Evolutionary conservation across 805 yeast species (phyloP).

Genomic region (Starmera dryadoides): DNA sequence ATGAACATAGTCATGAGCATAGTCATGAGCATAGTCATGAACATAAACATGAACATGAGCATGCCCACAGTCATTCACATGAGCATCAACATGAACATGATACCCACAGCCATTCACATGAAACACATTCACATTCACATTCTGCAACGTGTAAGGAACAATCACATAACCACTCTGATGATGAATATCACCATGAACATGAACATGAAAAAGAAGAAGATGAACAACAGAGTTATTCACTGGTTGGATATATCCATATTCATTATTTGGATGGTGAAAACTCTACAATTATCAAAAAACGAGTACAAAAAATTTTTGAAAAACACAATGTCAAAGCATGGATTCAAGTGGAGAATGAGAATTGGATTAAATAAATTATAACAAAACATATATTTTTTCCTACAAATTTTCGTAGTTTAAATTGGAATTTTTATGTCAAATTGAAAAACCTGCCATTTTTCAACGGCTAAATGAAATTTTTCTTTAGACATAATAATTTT

Average conservation of each 20-base stretch:
- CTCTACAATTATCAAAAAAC: slow-evolving; percentile 48
- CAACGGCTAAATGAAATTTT: no score
- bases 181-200: slow-evolving; percentile 28
- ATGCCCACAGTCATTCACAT: slow-evolving; percentile 28
- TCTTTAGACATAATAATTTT: no score
- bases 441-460: no score
- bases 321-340: slow-evolving; percentile 43
- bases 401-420: no score
- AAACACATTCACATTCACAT: slow-evolving; percentile 1
- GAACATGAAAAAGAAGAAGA: neutral
- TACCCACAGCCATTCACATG: neutral
- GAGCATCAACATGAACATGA: neutral
- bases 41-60: slow-evolving; percentile 30
- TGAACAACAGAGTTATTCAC: slow-evolving; percentile 15
- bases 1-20: slow-evolving; percentile 19
- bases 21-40: slow-evolving; percentile 3
- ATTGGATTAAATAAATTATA: slow-evolving; percentile 23
- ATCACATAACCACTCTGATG: slow-evolving; percentile 23
- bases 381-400: no score
- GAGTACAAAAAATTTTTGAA: slow-evolving; percentile 50
- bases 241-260: slow-evolving; percentile 78
- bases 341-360: slow-evolving; percentile 63
- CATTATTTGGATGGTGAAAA: slow-evolving; percentile 65
- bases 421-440: no score
- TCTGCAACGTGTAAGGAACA: slow-evolving; percentile 2